phyloP scores from a whole-genome alignment of 2,329 filamentous ascomycete species.

The Fusarium sp. region DNA sequence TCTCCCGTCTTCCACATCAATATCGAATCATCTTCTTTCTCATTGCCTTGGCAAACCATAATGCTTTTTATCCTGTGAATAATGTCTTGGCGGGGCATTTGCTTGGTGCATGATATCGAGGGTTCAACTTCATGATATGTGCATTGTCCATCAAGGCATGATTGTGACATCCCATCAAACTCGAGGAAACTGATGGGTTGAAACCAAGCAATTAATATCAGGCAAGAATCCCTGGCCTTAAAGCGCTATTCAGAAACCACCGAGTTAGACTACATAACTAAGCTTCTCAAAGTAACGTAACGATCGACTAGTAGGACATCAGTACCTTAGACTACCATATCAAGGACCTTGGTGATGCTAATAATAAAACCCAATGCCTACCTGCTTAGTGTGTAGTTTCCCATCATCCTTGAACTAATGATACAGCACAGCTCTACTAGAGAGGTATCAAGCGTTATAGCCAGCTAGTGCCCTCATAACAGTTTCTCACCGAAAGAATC shows the following conservation, averaged over 20 bases:
- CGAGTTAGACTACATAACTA: background rate
- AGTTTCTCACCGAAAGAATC: constrained; percentile 53
- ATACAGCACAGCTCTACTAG: background rate
- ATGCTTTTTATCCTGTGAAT: background rate
- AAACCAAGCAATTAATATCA: background rate
- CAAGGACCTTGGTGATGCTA: background rate
- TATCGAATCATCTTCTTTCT: constrained; percentile 10
- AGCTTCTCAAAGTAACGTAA: background rate
- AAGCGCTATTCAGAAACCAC: background rate
- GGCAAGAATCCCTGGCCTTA: background rate
- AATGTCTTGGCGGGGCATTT: background rate
- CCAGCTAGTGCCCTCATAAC: background rate
- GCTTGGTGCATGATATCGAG: constrained; percentile 2
- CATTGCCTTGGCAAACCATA: constrained; percentile 20
- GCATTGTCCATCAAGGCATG: background rate
- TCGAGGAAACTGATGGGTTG: background rate
- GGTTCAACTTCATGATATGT: constrained; percentile 7
- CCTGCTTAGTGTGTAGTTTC: background rate
- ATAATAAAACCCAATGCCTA: background rate
- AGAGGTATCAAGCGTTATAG: constrained; percentile 1
- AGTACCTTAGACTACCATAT: background rate
- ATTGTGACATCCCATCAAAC: background rate
- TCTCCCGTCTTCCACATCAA: constrained; percentile 27
- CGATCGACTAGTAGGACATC: background rate
- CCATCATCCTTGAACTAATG: background rate